Base-by-base conservation (phyloP, 2,329 filamentous ascomycete species). In the Xylaria sp. region DNA sequence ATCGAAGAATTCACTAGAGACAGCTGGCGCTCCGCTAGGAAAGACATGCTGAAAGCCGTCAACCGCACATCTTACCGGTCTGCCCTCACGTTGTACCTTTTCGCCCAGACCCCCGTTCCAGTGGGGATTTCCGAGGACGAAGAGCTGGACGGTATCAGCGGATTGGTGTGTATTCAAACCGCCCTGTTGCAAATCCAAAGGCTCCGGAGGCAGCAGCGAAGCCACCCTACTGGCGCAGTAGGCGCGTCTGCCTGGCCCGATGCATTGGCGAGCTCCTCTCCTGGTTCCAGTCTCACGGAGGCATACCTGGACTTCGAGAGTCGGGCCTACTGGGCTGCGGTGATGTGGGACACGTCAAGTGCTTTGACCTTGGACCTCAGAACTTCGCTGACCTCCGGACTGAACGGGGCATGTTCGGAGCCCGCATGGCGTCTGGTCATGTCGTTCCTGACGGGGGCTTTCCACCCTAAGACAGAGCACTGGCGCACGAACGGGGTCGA, bases 341-440 rank as follows among this genome's bases (percentile, higher is more conserved):
- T 61, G 16, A 41, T 41, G 11, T 61, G 58, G 58, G 49, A 61
- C 24, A 61, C 58, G 13, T 39, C 48, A 17, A 50, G 5, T 24
- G 52, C 58, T 13, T 34, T 59, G 9, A 41, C 40, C n/a, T 49
- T 39, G 16, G 59, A 61, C 19, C 11, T 59, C 19, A 53, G 56
- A 16, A 40, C 58, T 16, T 52, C 48, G 2, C 34, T 61, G 22
- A 54, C 50, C 4, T 54, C 52, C 6, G 56, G 53, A 13, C 16
- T 61, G 16, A 55, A 51, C 20, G 59, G 57, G 2, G 57, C 20
- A n/a, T 59, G 59, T 39, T 44, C 47, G 4, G 57, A 57, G 34
- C 51, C 51, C 2, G 49, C 50, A 13, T 60, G 54, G 59, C 41
- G 50, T 37, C 22, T 60, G 21, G 43, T n/a, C 16, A 48, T 43